Percentiles rank a stretch among this genome's conserved stretches.
Conservation (phyloP, 2,329 filamentous ascomycete species). For the Hymenoscyphus repandus region DNA sequence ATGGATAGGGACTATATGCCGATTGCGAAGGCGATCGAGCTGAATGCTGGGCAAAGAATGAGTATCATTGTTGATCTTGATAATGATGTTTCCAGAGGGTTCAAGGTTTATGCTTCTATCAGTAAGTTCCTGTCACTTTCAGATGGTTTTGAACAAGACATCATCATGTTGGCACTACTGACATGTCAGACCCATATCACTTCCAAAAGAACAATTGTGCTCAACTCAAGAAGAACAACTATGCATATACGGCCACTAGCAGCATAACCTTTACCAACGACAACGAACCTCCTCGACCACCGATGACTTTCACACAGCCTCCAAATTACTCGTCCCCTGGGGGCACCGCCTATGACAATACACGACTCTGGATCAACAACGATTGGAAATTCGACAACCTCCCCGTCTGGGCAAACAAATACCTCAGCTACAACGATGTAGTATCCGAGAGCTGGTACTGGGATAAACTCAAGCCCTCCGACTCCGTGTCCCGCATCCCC, state of each 20-base stretch:
- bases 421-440: neutral
- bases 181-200: neutral
- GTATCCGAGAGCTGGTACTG: neutral
- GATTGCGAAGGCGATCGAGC: neutral
- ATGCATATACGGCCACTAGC: neutral
- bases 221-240: neutral
- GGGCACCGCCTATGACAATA: neutral
- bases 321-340: neutral
- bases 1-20: neutral
- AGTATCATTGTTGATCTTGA: neutral
- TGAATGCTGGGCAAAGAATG: conserved; percentile 1
- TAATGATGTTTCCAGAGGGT: neutral
- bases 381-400: neutral
- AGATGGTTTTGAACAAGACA: no score
- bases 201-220: neutral
- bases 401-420: neutral
- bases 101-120: neutral
- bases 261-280: neutral
- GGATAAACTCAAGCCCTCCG: neutral
- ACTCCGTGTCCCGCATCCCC: neutral
- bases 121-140: neutral
- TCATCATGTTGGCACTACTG: no score
- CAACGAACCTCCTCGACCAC: neutral
- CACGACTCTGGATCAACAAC: neutral
- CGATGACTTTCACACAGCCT: neutral